Conservation (phyloP, 495 filamentous ascomycete species). For the Penicillium lagena region DNA sequence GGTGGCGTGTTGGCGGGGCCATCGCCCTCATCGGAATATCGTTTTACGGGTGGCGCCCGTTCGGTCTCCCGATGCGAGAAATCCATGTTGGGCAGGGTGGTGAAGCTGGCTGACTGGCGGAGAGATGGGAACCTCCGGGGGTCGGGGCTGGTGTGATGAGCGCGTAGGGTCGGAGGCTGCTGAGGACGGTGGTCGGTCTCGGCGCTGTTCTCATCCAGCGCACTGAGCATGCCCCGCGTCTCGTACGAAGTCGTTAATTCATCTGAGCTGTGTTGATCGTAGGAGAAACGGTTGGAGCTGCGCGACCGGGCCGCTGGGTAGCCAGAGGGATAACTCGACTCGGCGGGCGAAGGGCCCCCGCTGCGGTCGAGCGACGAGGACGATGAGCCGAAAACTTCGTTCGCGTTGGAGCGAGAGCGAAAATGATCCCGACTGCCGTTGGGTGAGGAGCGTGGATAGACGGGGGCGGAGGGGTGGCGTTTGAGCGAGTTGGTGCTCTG, state of each 20-base stretch:
- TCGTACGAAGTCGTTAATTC: slow-evolving; percentile 68
- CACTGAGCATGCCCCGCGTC: slow-evolving; percentile 60
- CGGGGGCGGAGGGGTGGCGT: slow-evolving; percentile 65
- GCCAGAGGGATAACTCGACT: slow-evolving; percentile 30
- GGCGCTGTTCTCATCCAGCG: slow-evolving; percentile 51
- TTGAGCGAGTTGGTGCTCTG: slow-evolving; percentile 47
- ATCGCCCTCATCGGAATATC: slow-evolving; percentile 79
- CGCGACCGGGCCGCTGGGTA: slow-evolving; percentile 28
- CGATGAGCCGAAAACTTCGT: slow-evolving; percentile 36
- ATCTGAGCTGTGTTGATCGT: slow-evolving; percentile 59
- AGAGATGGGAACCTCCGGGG: slow-evolving; percentile 50
- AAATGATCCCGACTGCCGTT: slow-evolving; percentile 40
- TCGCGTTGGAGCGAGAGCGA: slow-evolving; percentile 44
- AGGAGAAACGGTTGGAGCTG: slow-evolving; percentile 40
- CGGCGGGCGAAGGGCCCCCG: slow-evolving; percentile 44
- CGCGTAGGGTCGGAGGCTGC: slow-evolving; percentile 44
- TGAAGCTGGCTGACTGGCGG: slow-evolving; percentile 77
- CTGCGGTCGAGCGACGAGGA: slow-evolving; percentile 46
- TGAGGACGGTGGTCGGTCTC: slow-evolving; percentile 35
- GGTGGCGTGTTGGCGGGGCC: slow-evolving; percentile 34
- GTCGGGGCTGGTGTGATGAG: slow-evolving; percentile 55
- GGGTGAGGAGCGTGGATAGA: slow-evolving; percentile 40
- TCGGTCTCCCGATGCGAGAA: slow-evolving; percentile 34
- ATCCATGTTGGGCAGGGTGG: slow-evolving; percentile 56
- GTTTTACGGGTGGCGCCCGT: slow-evolving; percentile 54